phyloP scores from a whole-genome alignment of 495 filamentous ascomycete species.

The Hypoxylon crocopeplum region DNA sequence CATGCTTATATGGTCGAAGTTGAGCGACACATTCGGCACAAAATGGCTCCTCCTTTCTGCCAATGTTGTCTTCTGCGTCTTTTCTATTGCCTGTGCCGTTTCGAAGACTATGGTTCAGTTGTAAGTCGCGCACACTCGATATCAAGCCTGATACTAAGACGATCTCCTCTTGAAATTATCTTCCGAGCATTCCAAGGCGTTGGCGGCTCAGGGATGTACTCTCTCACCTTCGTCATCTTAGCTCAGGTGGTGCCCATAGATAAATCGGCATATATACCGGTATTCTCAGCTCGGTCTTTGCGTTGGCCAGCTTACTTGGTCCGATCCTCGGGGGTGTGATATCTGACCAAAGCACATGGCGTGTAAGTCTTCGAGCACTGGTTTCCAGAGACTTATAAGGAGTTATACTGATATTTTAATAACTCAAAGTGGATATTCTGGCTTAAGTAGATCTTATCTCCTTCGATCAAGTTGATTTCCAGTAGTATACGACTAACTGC shows the following conservation, averaged over 20 bases:
- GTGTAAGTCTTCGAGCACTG: not conserved
- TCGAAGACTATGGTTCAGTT: conserved; percentile 46
- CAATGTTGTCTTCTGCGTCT: conserved; percentile 47
- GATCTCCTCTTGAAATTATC: conserved; percentile 39
- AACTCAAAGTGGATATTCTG: conserved; percentile 2
- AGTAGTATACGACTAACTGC: not conserved
- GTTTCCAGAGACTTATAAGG: not conserved
- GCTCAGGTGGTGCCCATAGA: conserved; percentile 45
- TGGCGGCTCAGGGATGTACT: conserved; percentile 47
- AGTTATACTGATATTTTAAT: not conserved
- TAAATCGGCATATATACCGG: conserved; percentile 17
- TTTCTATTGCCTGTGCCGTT: conserved; percentile 49
- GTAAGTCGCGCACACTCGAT: conserved; percentile 22
- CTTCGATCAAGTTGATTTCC: not conserved
- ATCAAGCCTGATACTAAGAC: not conserved
- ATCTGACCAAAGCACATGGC: conserved; percentile 1
- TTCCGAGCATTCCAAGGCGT: conserved; percentile 52
- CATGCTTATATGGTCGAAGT: conserved; percentile 30
- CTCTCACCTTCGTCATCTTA: conserved; percentile 46
- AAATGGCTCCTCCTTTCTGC: conserved; percentile 43
- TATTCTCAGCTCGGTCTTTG: conserved; percentile 22
- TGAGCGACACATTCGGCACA: conserved; percentile 51
- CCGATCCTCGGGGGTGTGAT: conserved; percentile 53
- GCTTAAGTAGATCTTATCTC: not conserved
- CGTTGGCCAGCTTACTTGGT: conserved; percentile 45